Base-by-base conservation (phyloP, 306 rosid genomes). In the Nissolia schottii region DNA sequence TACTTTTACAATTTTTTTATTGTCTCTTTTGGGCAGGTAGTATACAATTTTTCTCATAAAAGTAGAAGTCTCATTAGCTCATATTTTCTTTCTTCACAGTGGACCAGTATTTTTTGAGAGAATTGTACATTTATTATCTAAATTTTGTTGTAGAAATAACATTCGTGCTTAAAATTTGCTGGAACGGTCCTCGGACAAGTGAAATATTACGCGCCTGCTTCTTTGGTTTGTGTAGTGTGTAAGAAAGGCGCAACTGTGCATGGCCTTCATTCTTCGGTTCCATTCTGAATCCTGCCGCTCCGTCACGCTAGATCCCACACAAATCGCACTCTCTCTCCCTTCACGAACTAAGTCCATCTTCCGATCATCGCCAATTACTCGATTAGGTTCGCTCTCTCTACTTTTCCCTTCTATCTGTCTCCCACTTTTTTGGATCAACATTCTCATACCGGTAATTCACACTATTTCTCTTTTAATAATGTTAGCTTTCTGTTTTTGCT, bases 261-360 rank as follows among this genome's bases (percentile, higher is more conserved):
- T 41, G 49, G 49, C 16, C 49, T 41, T 14, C 14, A 41, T 18
- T 41, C 49, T 12, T 2, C 14, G 2, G 3, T 40, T 40, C 46
- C 1, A 13, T 6, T 41, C 1, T 12, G 49, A 41, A 13, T 41
- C 49, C 16, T 41, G 49, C 49, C 4, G 0, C 49, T 2, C 5
- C 49, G 14, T 41, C 16, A 3, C 4, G 16, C 1, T 41, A 77
- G 88, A 89, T 82, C 92, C 87, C 77, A 19, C 87, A 14, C 27
- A 16, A 54, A 59, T 73, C 68, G 27, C 71, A n/a, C n/a, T n/a
- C n/a, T n/a, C n/a, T n/a, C n/a, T n/a, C 27, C 19, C 49, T 14
- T n/a, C 27, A 12, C 71, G 23, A 28, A 7, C 55, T n/a, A n/a
- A 28, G 34, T 16, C 43, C 51, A 65, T 62, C 43, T 37, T 34